These are phyloP conservation scores for Ulota crispa DNA, from an alignment of 225 moss, liverwort and hornwort genomes.

Conservation along the genomic window DNA sequence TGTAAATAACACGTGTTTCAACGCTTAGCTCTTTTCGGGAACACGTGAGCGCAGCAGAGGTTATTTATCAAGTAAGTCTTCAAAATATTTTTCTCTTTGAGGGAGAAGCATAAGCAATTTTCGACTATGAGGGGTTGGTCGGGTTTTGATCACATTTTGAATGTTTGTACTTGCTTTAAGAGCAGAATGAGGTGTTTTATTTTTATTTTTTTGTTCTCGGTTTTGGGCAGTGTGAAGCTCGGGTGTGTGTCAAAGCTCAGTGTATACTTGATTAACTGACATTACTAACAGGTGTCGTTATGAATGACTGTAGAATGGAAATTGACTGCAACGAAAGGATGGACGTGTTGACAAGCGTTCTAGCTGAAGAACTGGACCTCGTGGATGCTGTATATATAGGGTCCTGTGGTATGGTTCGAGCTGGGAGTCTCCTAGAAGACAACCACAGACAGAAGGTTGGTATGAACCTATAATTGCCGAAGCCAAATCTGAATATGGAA, in stretches of 20 bases:
- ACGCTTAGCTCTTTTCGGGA: background rate
- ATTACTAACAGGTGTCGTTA: background rate
- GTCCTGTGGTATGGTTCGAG: slow-evolving; percentile 29
- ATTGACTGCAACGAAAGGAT: slow-evolving; percentile 40
- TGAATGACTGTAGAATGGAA: slow-evolving; percentile 34
- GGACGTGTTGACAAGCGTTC: slow-evolving; percentile 20
- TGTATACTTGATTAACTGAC: background rate
- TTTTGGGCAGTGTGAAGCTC: background rate
- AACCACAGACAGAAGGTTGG: slow-evolving; percentile 37
- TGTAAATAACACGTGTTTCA: background rate
- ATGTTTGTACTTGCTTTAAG: background rate
- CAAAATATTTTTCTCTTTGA: background rate
- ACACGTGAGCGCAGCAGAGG: background rate
- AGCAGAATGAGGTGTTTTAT: background rate
- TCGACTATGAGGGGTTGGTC: background rate
- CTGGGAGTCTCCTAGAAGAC: slow-evolving; percentile 39
- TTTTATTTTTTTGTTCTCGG: background rate
- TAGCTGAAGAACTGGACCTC: slow-evolving; percentile 15
- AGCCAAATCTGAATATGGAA: background rate
- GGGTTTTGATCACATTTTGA: slow-evolving; percentile 1
- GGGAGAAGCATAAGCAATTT: background rate
- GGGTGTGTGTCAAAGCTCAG: background rate
- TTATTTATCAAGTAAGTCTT: slow-evolving; percentile 7
- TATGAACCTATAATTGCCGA: background rate
- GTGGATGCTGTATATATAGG: slow-evolving; percentile 7